Base-by-base conservation (phyloP, 768 basidiomycete genomes). In the Suillus discolor region DNA sequence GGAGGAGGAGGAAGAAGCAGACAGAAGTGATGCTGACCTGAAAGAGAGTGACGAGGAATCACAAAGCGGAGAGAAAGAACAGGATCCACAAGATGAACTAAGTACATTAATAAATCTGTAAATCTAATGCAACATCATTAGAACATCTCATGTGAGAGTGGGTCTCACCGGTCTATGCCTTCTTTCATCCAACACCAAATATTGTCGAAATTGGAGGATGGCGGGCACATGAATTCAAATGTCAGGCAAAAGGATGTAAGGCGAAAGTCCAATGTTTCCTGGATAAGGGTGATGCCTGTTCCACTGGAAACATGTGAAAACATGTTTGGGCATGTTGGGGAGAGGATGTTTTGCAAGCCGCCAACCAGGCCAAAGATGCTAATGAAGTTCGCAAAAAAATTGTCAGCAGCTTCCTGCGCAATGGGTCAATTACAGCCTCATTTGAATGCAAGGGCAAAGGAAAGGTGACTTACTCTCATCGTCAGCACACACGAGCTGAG, bases 321-420 rank as follows among this genome's bases (percentile, higher is more conserved):
- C 73, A 80, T 67, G 73, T 68, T 1, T 13, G 0, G 16, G 4
- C 15, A 16, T 80, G 79, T 71, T 78, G 73, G 73, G 76, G 77
- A 7, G 76, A 76, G 2, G 71, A 78, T 2, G 70, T 67, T 1
- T 36, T 77, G 18, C 63, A 73, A 1, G 68, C 65, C 6, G 74
- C 39, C 8, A 25, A 38, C n/a, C 20, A 49, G 47, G 47, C 47
- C n/a, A 23, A 23, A 12, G 12, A 49, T 49, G 47, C 12, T 23
- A 23, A 59, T 11, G 39, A 49, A 25, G 62, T 39, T 11, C 23
- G 13, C 38, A 20, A 34, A 11, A 63, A 70, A 7, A 77, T 79
- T 20, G 75, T 71, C 0, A 57, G 71, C 0, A 68, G 66, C 9
- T 78, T 80, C n/a, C 41, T 44, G 62, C 68, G 69, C 34, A 63